Percentiles rank a stretch among this genome's conserved stretches.
phyloP scores from a whole-genome alignment of 2,329 filamentous ascomycete species.

The Penicillium aurantiogriseum region DNA sequence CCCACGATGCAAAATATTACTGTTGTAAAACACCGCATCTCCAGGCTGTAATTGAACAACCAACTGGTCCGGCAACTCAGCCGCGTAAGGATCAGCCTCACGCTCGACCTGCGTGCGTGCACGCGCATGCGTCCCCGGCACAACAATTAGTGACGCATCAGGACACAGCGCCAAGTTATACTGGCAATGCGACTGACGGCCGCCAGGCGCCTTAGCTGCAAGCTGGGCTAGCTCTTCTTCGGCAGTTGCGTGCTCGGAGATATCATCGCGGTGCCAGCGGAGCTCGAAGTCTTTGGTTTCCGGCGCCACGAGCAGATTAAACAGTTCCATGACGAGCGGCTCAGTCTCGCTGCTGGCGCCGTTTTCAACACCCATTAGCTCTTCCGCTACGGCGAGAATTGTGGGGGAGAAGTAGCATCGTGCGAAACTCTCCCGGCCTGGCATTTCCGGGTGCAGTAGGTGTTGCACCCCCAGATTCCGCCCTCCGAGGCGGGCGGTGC shows the following conservation, averaged over 20 bases:
- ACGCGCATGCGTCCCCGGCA: constrained; percentile 73
- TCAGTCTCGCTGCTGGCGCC: constrained; percentile 51
- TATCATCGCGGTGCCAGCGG: constrained; percentile 83
- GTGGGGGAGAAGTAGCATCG: constrained; percentile 68
- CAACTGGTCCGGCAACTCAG: constrained; percentile 61
- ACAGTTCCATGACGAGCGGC: constrained; percentile 78
- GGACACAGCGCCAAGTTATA: constrained; percentile 82
- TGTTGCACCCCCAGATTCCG: constrained; percentile 89
- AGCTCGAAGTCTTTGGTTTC: constrained; percentile 66
- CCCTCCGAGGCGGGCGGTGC: constrained; percentile 47
- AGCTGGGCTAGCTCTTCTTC: constrained; percentile 68
- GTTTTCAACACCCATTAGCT: constrained; percentile 55
- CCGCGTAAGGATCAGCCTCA: constrained; percentile 63
- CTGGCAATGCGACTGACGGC: constrained; percentile 68
- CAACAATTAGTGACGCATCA: constrained; percentile 70
- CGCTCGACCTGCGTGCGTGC: constrained; percentile 70
- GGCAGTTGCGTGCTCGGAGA: constrained; percentile 62
- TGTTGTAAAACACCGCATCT: constrained; percentile 85
- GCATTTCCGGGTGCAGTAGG: constrained; percentile 71
- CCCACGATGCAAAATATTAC: constrained; percentile 68
- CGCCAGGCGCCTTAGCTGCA: constrained; percentile 44
- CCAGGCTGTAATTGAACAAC: constrained; percentile 67
- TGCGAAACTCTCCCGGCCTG: constrained; percentile 61
- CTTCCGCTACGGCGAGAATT: constrained; percentile 62
- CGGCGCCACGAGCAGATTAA: constrained; percentile 79